Conservation (phyloP, 306 rosid genomes). For the Arachis stenosperma region DNA sequence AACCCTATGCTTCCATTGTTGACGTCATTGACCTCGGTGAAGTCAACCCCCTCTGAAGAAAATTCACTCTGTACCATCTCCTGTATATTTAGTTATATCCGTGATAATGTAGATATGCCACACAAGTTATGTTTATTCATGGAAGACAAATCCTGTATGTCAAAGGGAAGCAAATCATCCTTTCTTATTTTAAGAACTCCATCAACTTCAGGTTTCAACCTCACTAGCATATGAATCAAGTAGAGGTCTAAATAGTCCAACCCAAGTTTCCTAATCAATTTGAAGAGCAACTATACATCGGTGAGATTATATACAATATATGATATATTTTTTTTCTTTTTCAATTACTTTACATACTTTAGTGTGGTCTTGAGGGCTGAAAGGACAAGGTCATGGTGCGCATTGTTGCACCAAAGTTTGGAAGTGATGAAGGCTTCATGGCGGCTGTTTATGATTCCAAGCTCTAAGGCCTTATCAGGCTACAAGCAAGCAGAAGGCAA, state of each 20-base stretch:
- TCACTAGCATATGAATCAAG: constrained; percentile 49
- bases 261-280: constrained; percentile 40
- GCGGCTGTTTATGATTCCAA: constrained; percentile 47
- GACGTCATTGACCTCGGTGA: constrained; percentile 34
- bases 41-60: constrained; percentile 48
- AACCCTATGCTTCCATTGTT: constrained; percentile 47
- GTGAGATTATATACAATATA: no score
- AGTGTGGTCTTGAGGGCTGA: constrained; percentile 57
- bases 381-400: constrained; percentile 17
- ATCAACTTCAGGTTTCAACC: constrained; percentile 37
- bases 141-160: constrained; percentile 3
- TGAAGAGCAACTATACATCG: background rate
- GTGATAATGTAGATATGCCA: constrained; percentile 32
- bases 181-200: background rate
- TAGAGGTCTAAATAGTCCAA: constrained; percentile 48
- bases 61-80: constrained; percentile 66
- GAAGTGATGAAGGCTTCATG: constrained; percentile 59
- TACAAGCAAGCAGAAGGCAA: constrained; percentile 95
- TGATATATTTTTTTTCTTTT: no score
- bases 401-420: constrained; percentile 51
- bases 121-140: background rate
- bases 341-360: constrained; percentile 19
- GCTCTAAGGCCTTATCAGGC: constrained; percentile 60
- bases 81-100: constrained; percentile 47
- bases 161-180: constrained; percentile 47